A percentile compares a stretch with the other conserved stretches of the same genome.
These are phyloP conservation scores for Colletotrichum shisoi DNA, from an alignment of 2,329 filamentous ascomycete genomes.

Conservation along the genomic window DNA sequence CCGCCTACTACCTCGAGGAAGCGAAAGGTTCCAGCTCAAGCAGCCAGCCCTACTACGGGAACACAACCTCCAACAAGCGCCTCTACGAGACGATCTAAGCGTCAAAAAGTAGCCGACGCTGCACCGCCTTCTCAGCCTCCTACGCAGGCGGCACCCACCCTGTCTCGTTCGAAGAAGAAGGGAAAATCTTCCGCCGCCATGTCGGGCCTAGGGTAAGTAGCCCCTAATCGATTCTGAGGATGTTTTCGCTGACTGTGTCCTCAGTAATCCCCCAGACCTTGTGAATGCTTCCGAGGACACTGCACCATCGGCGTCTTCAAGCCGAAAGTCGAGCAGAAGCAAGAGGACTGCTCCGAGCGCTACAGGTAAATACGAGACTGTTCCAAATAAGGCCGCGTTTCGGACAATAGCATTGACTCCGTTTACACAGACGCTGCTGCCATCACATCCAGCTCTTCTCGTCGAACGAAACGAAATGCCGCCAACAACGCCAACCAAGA, in stretches of 20 bases:
- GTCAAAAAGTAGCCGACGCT: slow-evolving; percentile 69
- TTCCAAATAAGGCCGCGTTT: not conserved
- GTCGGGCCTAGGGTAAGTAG: slow-evolving; percentile 74
- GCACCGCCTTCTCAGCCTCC: slow-evolving; percentile 46
- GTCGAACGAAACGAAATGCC: slow-evolving; percentile 63
- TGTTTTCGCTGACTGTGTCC: slow-evolving; percentile 9
- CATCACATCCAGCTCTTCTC: slow-evolving; percentile 51
- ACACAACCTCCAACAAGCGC: slow-evolving; percentile 39
- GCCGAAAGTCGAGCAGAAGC: slow-evolving; percentile 74
- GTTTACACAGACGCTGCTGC: slow-evolving; percentile 48
- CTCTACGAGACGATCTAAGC: slow-evolving; percentile 71
- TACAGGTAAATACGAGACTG: slow-evolving; percentile 48
- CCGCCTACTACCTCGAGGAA: slow-evolving; percentile 68
- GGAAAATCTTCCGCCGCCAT: slow-evolving; percentile 70
- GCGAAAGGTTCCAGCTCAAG: slow-evolving; percentile 73
- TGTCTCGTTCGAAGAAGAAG: slow-evolving; percentile 63
- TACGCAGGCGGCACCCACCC: slow-evolving; percentile 29
- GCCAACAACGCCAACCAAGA: slow-evolving; percentile 66
- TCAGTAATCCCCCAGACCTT: slow-evolving; percentile 67
- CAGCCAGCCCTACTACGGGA: slow-evolving; percentile 53
- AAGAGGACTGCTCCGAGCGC: slow-evolving; percentile 67
- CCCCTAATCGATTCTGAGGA: slow-evolving; percentile 3
- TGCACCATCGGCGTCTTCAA: slow-evolving; percentile 68
- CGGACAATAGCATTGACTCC: slow-evolving; percentile 11
- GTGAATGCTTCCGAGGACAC: slow-evolving; percentile 67